Conservation (phyloP, 257 asterid species). For the Thymus mandschuricus region DNA sequence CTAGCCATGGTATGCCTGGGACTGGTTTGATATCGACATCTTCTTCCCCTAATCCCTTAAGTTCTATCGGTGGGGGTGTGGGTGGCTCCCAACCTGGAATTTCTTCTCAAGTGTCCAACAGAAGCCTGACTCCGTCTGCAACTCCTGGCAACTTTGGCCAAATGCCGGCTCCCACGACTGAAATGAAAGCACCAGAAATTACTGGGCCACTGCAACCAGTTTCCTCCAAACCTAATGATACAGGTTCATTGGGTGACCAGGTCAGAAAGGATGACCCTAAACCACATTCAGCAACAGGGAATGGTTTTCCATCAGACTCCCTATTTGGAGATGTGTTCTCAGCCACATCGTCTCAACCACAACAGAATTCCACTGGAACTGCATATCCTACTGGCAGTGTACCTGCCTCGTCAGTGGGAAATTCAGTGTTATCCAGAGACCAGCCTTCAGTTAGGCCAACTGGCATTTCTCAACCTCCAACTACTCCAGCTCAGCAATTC, state of each 20-base stretch:
- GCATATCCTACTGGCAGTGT: constrained; percentile 44
- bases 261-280: constrained; percentile 50
- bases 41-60: constrained; percentile 47
- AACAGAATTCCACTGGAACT: constrained; percentile 41
- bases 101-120: constrained; percentile 57
- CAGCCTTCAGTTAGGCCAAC: constrained; percentile 50
- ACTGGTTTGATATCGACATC: constrained; percentile 44
- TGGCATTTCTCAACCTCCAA: constrained; percentile 48
- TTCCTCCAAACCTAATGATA: constrained; percentile 49
- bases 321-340: constrained; percentile 71
- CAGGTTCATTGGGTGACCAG: constrained; percentile 40
- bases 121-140: constrained; percentile 48
- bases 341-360: constrained; percentile 50
- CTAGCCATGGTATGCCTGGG: constrained; percentile 57
- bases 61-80: constrained; percentile 47
- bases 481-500: constrained; percentile 53
- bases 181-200: constrained; percentile 47
- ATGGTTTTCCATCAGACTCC: constrained; percentile 61
- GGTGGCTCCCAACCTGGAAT: constrained; percentile 48
- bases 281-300: constrained; percentile 54
- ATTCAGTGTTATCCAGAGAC: constrained; percentile 43
- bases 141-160: constrained; percentile 50
- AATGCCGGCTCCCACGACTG: constrained; percentile 45
- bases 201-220: constrained; percentile 50
- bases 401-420: constrained; percentile 49